A percentile compares a stretch with the other conserved stretches of the same genome.
These are phyloP conservation scores for Solanum piurae DNA, from an alignment of 257 asterid species.

Conservation along the genomic window DNA sequence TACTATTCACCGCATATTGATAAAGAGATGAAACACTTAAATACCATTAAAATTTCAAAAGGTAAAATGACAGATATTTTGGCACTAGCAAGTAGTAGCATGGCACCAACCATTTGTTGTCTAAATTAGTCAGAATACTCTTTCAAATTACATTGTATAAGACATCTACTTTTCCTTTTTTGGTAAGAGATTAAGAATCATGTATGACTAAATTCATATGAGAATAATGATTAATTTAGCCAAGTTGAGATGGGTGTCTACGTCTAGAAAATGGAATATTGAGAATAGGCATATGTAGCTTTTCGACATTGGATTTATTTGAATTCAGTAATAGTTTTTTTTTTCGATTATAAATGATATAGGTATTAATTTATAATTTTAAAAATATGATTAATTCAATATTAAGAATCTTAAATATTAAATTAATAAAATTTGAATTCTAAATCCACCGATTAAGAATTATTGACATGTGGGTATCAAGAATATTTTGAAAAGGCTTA, in stretches of 20 bases:
- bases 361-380: neutral
- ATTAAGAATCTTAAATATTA: neutral
- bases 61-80: neutral
- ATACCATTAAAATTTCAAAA: neutral
- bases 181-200: neutral
- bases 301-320: neutral
- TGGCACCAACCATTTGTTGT: neutral
- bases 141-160: neutral
- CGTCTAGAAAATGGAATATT: neutral
- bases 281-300: too few species aligned
- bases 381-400: neutral
- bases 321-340: neutral
- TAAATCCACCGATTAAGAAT: neutral
- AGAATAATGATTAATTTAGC: neutral
- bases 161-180: neutral
- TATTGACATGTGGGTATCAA: neutral
- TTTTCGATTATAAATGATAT: neutral
- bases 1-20: neutral
- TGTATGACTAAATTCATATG: neutral
- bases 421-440: neutral
- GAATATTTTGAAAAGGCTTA: neutral
- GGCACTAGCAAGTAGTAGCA: neutral
- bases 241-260: neutral
- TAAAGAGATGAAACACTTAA: neutral
- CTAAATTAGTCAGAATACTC: neutral